Base-by-base conservation (phyloP, 495 filamentous ascomycete species). In the Penicillium diatomitis region DNA sequence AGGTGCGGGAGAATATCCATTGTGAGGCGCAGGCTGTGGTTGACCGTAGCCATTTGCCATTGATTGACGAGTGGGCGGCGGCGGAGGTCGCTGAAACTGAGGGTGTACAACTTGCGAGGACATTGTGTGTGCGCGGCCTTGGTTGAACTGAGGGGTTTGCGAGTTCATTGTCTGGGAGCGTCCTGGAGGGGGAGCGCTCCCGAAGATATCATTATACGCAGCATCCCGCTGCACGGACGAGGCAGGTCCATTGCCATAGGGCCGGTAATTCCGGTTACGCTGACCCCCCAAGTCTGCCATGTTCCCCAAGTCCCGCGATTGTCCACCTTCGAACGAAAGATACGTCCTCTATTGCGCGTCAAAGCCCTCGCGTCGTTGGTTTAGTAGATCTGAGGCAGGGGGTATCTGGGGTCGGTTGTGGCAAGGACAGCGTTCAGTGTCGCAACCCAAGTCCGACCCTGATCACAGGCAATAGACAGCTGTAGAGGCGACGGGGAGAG, bases 201-300 rank as follows among this genome's bases (percentile, higher is more conserved):
- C 92, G 60, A 99, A 99, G 57, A 99, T 99, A 69, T 90, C 88
- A 47, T 86, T 87, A 68, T 94, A 98, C 33, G 90, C 92, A 58
- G 87, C 89, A 78, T 98, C 91, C 69, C 92, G 83, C 68, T 94
- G 87, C 58, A 78, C 76, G 62, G 80, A 78, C 43, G 84, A 80
- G 33, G 85, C 68, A 62, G 82, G 47, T 6, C 38, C 77, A 32
- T 44, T 44, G 52, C 81, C 84, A 66, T 87, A 85, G 51, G 79
- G 77, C 60, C 76, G 73, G 70, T 83, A 81, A 56, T 81, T 75
- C 69, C 85, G 74, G 72, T 82, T 78, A 65, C 87, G 85, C 65
- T 87, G 86, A 46, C 75, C 60, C 54, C 79, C 70, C 69, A 92
- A 88, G 66, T 95, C 87, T 67, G 90, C 86, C 90, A 95, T 95